phyloP scores from a whole-genome alignment of 116 monocot species.

The Posidonia oceanica region DNA sequence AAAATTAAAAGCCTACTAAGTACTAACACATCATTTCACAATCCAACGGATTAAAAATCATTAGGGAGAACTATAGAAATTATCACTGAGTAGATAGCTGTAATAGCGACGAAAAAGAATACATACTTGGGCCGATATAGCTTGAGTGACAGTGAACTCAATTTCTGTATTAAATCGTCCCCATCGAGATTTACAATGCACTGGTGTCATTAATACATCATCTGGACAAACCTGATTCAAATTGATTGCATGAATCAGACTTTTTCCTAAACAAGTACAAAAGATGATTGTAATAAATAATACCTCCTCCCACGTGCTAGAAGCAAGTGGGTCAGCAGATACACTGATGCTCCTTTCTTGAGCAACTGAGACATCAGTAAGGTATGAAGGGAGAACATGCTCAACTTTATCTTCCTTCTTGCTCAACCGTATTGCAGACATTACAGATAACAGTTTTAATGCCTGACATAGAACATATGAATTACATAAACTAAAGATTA shows the following conservation, averaged over 20 bases:
- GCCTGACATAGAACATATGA: conserved; percentile 33
- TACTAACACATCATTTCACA: too few relatives aligned
- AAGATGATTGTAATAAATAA: background rate
- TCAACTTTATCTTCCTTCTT: conserved; percentile 67
- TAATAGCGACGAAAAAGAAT: too few relatives aligned
- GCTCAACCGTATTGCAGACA: conserved; percentile 84
- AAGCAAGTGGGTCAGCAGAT: conserved; percentile 74
- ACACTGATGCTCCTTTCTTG: conserved; percentile 33
- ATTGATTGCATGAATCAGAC: background rate
- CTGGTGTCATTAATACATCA: conserved; percentile 71
- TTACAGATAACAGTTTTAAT: conserved; percentile 80
- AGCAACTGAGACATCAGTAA: conserved; percentile 30
- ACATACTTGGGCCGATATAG: conserved; percentile 74
- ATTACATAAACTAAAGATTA: background rate
- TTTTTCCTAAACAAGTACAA: background rate
- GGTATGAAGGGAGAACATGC: conserved; percentile 53
- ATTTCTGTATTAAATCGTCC: conserved; percentile 86
- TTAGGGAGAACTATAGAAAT: too few relatives aligned
- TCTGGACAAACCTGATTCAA: conserved; percentile 36
- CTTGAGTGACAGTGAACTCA: conserved; percentile 72
- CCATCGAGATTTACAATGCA: conserved; percentile 93
- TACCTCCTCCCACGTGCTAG: conserved; percentile 93
- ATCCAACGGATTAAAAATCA: too few relatives aligned
- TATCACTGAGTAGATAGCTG: too few relatives aligned
- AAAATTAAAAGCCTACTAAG: too few relatives aligned